phyloP scores from a whole-genome alignment of 345 rosid genomes.

The Hibiscus syriacus region DNA sequence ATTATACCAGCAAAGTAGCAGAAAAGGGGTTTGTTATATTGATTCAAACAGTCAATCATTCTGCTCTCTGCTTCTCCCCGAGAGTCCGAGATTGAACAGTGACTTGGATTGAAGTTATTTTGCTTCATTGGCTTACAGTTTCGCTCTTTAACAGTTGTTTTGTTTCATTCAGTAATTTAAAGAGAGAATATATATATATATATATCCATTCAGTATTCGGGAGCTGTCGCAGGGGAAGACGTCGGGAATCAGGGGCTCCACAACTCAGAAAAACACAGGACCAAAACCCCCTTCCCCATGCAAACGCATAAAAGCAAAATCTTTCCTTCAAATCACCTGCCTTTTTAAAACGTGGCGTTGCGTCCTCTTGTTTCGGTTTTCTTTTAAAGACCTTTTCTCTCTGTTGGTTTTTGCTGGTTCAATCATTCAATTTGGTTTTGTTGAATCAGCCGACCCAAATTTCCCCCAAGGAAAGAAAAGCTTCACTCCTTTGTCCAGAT shows the following conservation, averaged over 20 bases:
- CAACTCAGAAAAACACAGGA: background rate
- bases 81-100: background rate
- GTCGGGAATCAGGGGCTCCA: background rate
- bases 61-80: background rate
- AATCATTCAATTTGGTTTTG: background rate
- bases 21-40: too few relatives aligned
- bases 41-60: too few relatives aligned
- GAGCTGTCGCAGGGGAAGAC: background rate
- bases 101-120: background rate
- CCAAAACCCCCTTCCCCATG: background rate
- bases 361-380: slow-evolving; percentile 4
- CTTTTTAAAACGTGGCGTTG: slow-evolving; percentile 23
- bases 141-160: background rate
- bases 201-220: background rate
- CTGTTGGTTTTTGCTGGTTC: background rate
- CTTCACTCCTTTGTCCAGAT: background rate
- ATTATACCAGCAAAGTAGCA: too few relatives aligned
- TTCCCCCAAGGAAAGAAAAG: background rate
- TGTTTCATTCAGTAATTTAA: background rate
- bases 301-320: background rate
- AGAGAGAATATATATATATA: background rate
- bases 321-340: too few relatives aligned
- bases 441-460: background rate
- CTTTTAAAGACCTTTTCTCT: background rate
- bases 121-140: too few relatives aligned